Percentiles rank a stretch among this genome's conserved stretches.
phyloP scores from a whole-genome alignment of 306 rosid species.

The Boehmeria nivea region DNA sequence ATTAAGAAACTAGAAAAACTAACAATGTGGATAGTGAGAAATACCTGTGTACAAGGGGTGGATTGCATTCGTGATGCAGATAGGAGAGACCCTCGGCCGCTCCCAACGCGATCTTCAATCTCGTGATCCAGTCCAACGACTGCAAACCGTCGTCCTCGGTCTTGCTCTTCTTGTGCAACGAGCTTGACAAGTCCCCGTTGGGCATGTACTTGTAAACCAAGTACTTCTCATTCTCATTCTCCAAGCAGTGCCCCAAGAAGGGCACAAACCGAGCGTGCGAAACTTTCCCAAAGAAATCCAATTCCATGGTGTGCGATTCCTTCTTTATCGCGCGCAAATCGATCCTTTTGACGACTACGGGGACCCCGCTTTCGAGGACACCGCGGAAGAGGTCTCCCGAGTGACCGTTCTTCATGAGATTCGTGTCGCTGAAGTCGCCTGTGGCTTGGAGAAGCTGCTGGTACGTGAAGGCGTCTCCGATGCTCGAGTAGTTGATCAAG shows the following conservation, averaged over 20 bases:
- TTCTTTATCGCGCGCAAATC: constrained; percentile 44
- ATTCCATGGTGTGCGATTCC: constrained; percentile 53
- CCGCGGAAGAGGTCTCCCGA: constrained; percentile 81
- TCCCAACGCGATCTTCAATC: constrained; percentile 90
- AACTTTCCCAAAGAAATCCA: constrained; percentile 72
- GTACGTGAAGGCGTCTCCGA: constrained; percentile 67
- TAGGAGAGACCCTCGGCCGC: constrained; percentile 79
- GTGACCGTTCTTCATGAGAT: constrained; percentile 73
- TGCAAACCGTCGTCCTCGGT: constrained; percentile 57
- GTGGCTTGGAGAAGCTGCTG: constrained; percentile 80
- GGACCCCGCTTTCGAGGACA: constrained; percentile 65
- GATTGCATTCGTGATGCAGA: constrained; percentile 85
- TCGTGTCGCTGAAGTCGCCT: constrained; percentile 50
- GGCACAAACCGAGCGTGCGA: constrained; percentile 77
- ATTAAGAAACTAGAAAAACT: background rate
- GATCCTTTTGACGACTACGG: constrained; percentile 62
- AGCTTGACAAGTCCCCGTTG: constrained; percentile 76
- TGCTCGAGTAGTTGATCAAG: constrained; percentile 41
- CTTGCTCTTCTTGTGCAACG: constrained; percentile 49
- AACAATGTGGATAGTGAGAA: constrained; percentile 6
- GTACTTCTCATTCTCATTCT: constrained; percentile 78
- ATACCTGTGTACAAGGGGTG: constrained; percentile 91
- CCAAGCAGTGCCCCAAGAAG: constrained; percentile 75
- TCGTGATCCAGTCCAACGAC: constrained; percentile 97
- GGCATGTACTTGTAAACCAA: constrained; percentile 74